Base-by-base conservation (phyloP, 2,329 filamentous ascomycete species). In the Clarireedia paspali region DNA sequence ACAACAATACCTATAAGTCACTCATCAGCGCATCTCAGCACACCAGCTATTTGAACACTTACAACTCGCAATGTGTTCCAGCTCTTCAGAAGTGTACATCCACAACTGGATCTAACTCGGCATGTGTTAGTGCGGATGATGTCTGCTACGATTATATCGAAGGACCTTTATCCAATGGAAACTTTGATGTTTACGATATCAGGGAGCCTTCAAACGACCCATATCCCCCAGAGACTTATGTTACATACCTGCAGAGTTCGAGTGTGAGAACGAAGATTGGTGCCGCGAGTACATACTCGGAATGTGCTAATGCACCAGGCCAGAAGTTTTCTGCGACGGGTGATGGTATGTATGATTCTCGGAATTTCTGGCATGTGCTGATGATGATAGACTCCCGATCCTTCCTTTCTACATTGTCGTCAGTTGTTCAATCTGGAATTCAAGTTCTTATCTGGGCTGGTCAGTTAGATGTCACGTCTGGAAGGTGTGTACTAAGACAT, bases 61-160 rank as follows among this genome's bases (percentile, higher is more conserved):
- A 73, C 60, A 67, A 70, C 20, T 59, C 55, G 4, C 57, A 64
- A 12, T 75, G 74, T 59, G 60, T 70, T 1, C 73, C 75, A 4
- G 67, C 69, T 1, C 55, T 77, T 2, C 46, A 73, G 26, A 56
- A 69, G 48, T 78, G 75, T 62, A 61, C 64, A 5, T 51, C 58
- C 6, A 57, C 57, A 3, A 68, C 91, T 0, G 92, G 92, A 5
- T 96, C 88, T 10, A 96, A 78, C 30, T 81, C 81, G 47, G 76
- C 77, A 75, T 97, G 92, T n/a, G 91, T 87, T 63, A 86, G 85
- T 44, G 72, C 70, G 39, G 81, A 83, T 87, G 64, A 61, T 24
- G 64, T 64, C 23, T 77, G 74, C 62, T 68, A 67, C 50, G 55
- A 64, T 5, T 46, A 55, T 46, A 57, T 59, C 12, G 55, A 59